Conservation (phyloP, 306 rosid species). For the Biancaea sappan region DNA sequence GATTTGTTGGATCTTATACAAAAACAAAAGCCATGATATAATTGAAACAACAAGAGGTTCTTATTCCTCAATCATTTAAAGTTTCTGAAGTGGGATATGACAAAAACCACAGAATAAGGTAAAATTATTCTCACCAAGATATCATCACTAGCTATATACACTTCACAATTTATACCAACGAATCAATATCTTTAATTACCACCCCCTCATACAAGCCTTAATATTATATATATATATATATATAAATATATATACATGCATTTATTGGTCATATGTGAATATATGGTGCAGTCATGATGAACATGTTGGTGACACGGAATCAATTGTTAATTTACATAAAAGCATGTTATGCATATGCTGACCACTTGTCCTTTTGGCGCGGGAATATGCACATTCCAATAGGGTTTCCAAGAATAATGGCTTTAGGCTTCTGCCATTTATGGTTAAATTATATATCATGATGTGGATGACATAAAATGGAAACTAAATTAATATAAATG, state of each 20-base stretch:
- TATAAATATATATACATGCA: neutral
- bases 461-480: too few species aligned
- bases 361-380: neutral
- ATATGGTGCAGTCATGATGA: slow-evolving; percentile 28
- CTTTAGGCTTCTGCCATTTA: neutral
- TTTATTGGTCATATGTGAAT: neutral
- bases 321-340: neutral
- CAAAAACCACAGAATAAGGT: slow-evolving; percentile 27
- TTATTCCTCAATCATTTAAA: slow-evolving; percentile 56
- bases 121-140: slow-evolving; percentile 22
- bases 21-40: slow-evolving; percentile 15
- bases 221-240: neutral
- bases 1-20: slow-evolving; percentile 41
- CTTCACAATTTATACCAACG: slow-evolving; percentile 6
- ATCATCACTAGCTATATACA: too few species aligned
- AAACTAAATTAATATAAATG: too few species aligned
- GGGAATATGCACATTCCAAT: neutral
- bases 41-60: slow-evolving; percentile 51
- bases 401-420: neutral
- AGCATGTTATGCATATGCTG: neutral
- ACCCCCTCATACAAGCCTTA: neutral
- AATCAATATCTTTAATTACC: slow-evolving; percentile 30
- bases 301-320: neutral
- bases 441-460: too few species aligned
- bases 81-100: slow-evolving; percentile 12